Evolutionary conservation across 495 filamentous ascomycete genomes (phyloP), one percentile per base, ranked within the genome.

Genomic region (Xylaria palmicola): DNA sequence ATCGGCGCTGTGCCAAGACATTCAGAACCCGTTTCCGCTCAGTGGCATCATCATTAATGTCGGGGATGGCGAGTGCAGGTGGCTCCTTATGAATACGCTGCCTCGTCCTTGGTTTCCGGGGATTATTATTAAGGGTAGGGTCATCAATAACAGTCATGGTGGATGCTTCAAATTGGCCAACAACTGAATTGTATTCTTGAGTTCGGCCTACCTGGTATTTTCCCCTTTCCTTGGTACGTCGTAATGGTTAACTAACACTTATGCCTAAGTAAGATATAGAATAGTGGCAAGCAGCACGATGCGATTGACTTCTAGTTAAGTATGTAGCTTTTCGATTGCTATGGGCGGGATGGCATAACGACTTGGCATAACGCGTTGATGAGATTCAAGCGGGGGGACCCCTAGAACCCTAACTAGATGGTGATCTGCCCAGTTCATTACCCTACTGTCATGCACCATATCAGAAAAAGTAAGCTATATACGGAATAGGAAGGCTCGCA

Each of bases 1-100:
- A 83, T 74, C 79, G 65, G 17, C 80, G 68, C 66, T 81, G 79
- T 3, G 79, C 80, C 4, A 83, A 70, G 3, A 81, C 72, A 59
- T 81, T 83, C 32, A 83, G 59, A 13, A 79, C 72, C 1, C 80
- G 71, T 68, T 81, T 83, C 9, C 80, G 65, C 51, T 83, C 79
- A 29, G 65, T 64, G 1, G 75, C 71, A 65, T 78, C 69, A 22
- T 77, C 65, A 2, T 69, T 65, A 13, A 75, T 74, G 30, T 69
- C 53, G 4, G 75, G 73, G 27, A 71, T 65, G 8, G 41, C 64
- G 17, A 74, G 64, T 20, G 60, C 9, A 8, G 66, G 61, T 10
- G 68, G 64, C 17, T 66, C 24, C 50, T 74, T 72, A 51, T 62
- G 29, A 13, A 60, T 39, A 44, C 70, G 48, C 30, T 74, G 72